Evolutionary conservation across 305 asterid genomes (phyloP), one percentile per base, ranked within the genome.

Genomic region (Fraxinus paxiana): DNA sequence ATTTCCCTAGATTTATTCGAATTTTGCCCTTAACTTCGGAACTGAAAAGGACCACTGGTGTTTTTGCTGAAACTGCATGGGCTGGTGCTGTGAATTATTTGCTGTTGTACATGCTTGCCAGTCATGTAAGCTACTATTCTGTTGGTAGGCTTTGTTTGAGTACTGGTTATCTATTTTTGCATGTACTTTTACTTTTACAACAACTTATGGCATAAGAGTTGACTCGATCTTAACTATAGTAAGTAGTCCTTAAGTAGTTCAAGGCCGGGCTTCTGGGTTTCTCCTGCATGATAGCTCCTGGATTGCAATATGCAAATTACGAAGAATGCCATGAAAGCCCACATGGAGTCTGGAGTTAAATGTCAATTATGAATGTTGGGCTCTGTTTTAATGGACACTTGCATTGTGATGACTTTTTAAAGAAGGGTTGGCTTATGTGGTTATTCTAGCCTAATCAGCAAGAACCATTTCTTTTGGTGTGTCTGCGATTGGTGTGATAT

Each of bases 21-120:
- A 85, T 96, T 28, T 61, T 88, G 77, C 98, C 99, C n/a, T 90
- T 96, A 79, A 92, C 94, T 37, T 92, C 98, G 22, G 99, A 96
- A 85, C 76, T 96, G 88, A 96, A 96, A 87, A 92, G 99, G 85
- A 96, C 99, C 24, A 88, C 99, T 77, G 99, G 99, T 85, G 97
- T 94, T 85, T 94, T 96, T 84, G 99, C 98, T 83, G 98, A 94
- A 90, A 92, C 98, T 79, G 99, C 99, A 18, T 96, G 98, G 98
- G 98, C 98, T 86, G 99, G 99, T 86, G 99, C 99, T 48, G 99
- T 91, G 65, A 87, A 91, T 82, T 96, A 96, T 86, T 87, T 96
- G 90, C 87, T 96, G 56, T 86, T 96, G 59, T 96, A 92, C 93
- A 96, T 96, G 99, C 99, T 96, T 34, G 98, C 98, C 80, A 96